A percentile compares a stretch with the other conserved stretches of the same genome.
Evolutionary conservation across 2,329 filamentous ascomycete genomes (phyloP).

Genomic region (Penicillium sp.): DNA sequence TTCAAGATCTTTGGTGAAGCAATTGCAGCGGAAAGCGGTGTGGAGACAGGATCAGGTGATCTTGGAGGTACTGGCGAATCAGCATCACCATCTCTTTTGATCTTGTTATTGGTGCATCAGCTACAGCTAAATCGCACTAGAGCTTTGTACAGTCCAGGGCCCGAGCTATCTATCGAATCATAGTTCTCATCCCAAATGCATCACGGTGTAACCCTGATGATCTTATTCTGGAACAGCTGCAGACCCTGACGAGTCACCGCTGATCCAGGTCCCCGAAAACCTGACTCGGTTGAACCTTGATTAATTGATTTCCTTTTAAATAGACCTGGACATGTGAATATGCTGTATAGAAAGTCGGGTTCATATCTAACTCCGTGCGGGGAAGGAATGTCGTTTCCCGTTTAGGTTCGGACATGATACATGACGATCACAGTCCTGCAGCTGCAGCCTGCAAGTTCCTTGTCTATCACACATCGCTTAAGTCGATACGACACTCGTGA

Average conservation of each 20-base stretch:
- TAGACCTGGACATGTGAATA: neutral
- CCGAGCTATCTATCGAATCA: neutral
- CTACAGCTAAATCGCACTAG: neutral
- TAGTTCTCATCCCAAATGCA: neutral
- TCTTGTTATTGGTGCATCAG: too few relatives aligned
- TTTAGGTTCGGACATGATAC: constrained; percentile 12
- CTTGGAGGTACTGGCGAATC: neutral
- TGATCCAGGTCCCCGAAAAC: neutral
- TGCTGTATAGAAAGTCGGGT: neutral
- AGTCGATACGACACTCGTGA: constrained; percentile 13
- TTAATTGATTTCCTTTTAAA: neutral
- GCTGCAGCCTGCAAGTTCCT: constrained; percentile 8
- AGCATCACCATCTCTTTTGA: too few relatives aligned
- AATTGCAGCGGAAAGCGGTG: constrained; percentile 1
- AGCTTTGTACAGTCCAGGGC: neutral
- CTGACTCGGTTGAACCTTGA: neutral
- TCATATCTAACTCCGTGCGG: constrained; percentile 12
- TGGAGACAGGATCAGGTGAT: neutral
- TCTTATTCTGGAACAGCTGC: neutral
- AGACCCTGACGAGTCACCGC: neutral
- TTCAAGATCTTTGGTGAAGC: neutral
- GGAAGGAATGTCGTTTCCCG: constrained; percentile 12
- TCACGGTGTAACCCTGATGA: constrained; percentile 3
- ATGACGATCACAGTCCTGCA: constrained; percentile 10
- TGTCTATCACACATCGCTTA: constrained; percentile 18